Percentiles rank a stretch among this genome's conserved stretches.
These are phyloP conservation scores for Pichia scutulata DNA, from an alignment of 805 yeast species.

Conservation along the genomic window DNA sequence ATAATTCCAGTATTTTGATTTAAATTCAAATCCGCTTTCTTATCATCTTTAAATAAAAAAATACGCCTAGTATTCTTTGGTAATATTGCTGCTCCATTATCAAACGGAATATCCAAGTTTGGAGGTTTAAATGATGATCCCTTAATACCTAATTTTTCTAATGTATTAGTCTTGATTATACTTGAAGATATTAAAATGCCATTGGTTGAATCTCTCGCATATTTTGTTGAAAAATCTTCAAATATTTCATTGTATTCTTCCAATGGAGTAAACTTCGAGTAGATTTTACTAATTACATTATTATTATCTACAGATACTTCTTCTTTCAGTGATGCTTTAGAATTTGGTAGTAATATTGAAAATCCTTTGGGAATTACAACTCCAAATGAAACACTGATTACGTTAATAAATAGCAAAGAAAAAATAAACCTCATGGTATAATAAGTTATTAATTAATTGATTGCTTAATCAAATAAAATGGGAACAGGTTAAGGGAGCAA, in stretches of 20 bases:
- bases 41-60: slow-evolving; percentile 33
- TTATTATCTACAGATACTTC: neutral
- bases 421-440: neutral
- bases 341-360: neutral
- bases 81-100: slow-evolving; percentile 15
- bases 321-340: neutral
- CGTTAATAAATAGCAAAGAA: neutral
- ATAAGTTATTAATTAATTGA: neutral
- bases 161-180: slow-evolving; percentile 7
- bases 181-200: slow-evolving; percentile 18
- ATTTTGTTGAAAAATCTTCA: slow-evolving; percentile 6
- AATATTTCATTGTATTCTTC: slow-evolving; percentile 11
- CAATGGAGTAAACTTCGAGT: slow-evolving; percentile 1
- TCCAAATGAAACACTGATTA: neutral
- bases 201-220: slow-evolving; percentile 18
- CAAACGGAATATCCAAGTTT: neutral
- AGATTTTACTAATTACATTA: neutral
- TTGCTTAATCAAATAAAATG: neutral
- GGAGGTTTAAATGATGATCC: slow-evolving; percentile 6
- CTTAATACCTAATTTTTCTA: slow-evolving; percentile 15
- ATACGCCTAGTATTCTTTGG: slow-evolving; percentile 31
- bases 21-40: slow-evolving; percentile 12
- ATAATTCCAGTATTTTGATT: slow-evolving; percentile 23
- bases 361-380: slow-evolving; percentile 6
- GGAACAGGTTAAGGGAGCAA: neutral